These are phyloP conservation scores for Sporothrix euskadiensis DNA, from an alignment of 2,329 filamentous ascomycete species.

Conservation along the genomic window DNA sequence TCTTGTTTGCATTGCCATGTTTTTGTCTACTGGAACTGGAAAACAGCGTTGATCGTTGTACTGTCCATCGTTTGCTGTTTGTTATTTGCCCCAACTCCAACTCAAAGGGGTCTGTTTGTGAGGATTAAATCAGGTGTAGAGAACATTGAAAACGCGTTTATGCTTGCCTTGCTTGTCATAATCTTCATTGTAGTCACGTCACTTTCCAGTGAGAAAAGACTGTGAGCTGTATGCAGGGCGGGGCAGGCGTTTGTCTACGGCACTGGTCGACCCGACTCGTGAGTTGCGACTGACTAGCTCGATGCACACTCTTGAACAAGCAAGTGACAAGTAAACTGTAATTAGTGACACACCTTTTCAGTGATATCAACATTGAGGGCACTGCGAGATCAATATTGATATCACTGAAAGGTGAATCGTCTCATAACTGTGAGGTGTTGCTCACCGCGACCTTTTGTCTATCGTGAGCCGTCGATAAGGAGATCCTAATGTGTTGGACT, in stretches of 20 bases:
- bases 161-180: not conserved
- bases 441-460: not conserved
- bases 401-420: not conserved
- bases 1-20: not conserved
- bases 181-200: too few species aligned
- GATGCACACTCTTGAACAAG: not conserved
- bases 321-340: not conserved
- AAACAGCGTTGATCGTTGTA: not conserved
- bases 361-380: too few species aligned
- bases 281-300: not conserved
- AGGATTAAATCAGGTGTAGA: not conserved
- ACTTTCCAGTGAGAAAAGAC: too few species aligned
- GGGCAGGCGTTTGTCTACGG: too few species aligned
- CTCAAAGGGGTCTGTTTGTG: not conserved
- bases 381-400: not conserved
- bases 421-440: not conserved
- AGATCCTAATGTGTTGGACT: not conserved
- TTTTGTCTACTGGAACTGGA: not conserved
- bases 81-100: too few species aligned
- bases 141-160: not conserved
- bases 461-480: not conserved
- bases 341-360: not conserved
- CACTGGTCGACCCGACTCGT: not conserved
- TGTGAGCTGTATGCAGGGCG: too few species aligned
- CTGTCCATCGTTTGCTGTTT: not conserved